A percentile compares a stretch with the other conserved stretches of the same genome.
Conservation (phyloP, 202 grass and related monocot species). For the Panicum hallii region DNA sequence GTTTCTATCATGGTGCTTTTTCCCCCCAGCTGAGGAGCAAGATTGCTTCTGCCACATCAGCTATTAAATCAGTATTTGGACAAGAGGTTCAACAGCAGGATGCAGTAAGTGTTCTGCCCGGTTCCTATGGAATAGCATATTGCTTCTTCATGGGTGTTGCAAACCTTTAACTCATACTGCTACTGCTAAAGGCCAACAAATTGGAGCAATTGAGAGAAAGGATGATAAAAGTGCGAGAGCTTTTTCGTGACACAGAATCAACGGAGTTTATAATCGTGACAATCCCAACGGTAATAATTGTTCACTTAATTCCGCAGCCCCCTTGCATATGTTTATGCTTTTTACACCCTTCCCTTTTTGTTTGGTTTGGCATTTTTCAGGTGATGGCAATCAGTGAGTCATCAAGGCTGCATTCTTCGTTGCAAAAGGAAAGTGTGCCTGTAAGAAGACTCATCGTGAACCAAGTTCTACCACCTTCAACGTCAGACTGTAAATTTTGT, state of each 20-base stretch:
- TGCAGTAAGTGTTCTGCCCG: slow-evolving; percentile 60
- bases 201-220: slow-evolving; percentile 92
- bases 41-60: slow-evolving; percentile 93
- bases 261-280: slow-evolving; percentile 98
- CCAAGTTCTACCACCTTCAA: slow-evolving; percentile 89
- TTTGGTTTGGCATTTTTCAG: slow-evolving; percentile 45
- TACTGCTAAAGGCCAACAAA: slow-evolving; percentile 68
- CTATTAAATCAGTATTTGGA: slow-evolving; percentile 97
- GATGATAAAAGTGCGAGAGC: slow-evolving; percentile 87
- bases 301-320: neutral
- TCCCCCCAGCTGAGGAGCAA: slow-evolving; percentile 73
- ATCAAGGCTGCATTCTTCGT: slow-evolving; percentile 74
- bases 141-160: slow-evolving; percentile 31
- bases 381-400: slow-evolving; percentile 94
- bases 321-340: slow-evolving; percentile 4
- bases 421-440: slow-evolving; percentile 91
- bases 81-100: slow-evolving; percentile 77
- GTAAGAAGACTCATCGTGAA: slow-evolving; percentile 90
- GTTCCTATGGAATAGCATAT: slow-evolving; percentile 39
- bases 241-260: slow-evolving; percentile 82
- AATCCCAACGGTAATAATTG: slow-evolving; percentile 80
- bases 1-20: slow-evolving; percentile 8
- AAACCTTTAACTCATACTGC: slow-evolving; percentile 26
- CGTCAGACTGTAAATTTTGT: slow-evolving; percentile 94
- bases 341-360: neutral